Percentiles rank a stretch among this genome's conserved stretches.
Conservation (phyloP, 2,329 filamentous ascomycete species). For the Raffaelea arxii region DNA sequence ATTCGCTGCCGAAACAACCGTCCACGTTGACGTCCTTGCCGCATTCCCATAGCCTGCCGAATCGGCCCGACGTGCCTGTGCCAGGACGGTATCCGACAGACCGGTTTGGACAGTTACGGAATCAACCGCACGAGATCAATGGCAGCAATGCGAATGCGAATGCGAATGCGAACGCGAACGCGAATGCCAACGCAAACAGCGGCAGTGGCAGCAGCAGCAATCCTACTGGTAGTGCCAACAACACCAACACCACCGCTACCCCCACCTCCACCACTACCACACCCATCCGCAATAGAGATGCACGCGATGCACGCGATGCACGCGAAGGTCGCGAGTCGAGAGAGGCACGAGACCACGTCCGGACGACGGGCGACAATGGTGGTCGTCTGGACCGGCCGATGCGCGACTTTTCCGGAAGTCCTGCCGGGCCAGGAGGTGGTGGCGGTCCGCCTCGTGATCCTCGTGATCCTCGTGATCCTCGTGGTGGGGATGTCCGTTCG, state of each 20-base stretch:
- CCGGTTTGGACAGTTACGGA: constrained; percentile 16
- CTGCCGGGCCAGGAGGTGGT: constrained; percentile 1
- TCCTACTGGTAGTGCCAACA: neutral
- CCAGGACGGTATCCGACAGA: constrained; percentile 12
- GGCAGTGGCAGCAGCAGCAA: neutral
- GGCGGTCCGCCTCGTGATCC: constrained; percentile 23
- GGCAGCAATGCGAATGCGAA: neutral
- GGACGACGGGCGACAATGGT: constrained; percentile 28
- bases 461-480: neutral
- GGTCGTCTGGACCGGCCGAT: constrained; percentile 28
- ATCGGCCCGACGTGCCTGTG: constrained; percentile 17
- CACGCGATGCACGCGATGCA: constrained; percentile 24
- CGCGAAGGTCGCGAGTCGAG: constrained; percentile 29
- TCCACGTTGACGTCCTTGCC: constrained; percentile 23
- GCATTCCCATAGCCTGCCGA: constrained; percentile 19
- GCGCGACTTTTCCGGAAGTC: constrained; percentile 26
- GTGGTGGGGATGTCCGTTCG: constrained; percentile 7
- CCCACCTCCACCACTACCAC: too few species aligned
- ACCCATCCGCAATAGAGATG: too few species aligned
- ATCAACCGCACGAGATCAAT: constrained; percentile 7
- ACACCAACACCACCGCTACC: constrained; percentile 26
- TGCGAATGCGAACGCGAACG: neutral
- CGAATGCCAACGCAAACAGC: neutral
- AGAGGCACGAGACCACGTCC: constrained; percentile 21
- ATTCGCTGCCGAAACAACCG: constrained; percentile 16